Evolutionary conservation across 768 basidiomycete species (phyloP).

Genomic region (Tricholoma matsutake): DNA sequence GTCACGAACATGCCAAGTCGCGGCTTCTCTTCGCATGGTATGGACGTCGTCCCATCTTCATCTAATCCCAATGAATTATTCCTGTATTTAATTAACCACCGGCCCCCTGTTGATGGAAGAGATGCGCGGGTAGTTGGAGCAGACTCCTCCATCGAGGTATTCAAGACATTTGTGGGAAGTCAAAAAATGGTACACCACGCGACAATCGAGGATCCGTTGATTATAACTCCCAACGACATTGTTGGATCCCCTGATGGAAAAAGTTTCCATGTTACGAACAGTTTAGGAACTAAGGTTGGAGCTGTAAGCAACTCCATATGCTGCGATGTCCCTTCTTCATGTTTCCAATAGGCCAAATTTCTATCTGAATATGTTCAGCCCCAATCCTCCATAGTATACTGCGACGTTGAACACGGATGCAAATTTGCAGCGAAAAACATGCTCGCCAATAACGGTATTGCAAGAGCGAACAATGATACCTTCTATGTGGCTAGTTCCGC

Average conservation of each 20-base stretch:
- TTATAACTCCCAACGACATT: conserved; percentile 69
- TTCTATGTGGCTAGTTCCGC: conserved; percentile 54
- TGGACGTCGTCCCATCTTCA: conserved; percentile 62
- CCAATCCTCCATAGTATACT: conserved; percentile 58
- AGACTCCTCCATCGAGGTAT: conserved; percentile 70
- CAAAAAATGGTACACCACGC: conserved; percentile 46
- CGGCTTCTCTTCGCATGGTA: conserved; percentile 58
- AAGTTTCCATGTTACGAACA: conserved; percentile 71
- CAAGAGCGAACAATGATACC: conserved; percentile 53
- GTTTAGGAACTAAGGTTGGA: conserved; percentile 52
- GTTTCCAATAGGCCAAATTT: conserved; percentile 11
- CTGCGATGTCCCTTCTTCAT: background rate
- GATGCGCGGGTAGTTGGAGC: conserved; percentile 50
- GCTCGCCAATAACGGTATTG: conserved; percentile 60
- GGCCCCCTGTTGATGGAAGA: conserved; percentile 41
- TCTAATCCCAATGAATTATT: conserved; percentile 48
- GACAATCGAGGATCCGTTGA: conserved; percentile 53
- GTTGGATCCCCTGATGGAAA: conserved; percentile 63
- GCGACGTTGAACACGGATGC: conserved; percentile 58
- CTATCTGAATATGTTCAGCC: conserved; percentile 24
- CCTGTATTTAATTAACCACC: conserved; percentile 73
- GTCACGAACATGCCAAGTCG: conserved; percentile 34
- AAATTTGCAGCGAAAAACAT: conserved; percentile 53
- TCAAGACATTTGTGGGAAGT: conserved; percentile 48
- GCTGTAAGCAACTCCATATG: conserved; percentile 35